Evolutionary conservation across 345 rosid species (phyloP).

Genomic region (Hirschfeldia incana): DNA sequence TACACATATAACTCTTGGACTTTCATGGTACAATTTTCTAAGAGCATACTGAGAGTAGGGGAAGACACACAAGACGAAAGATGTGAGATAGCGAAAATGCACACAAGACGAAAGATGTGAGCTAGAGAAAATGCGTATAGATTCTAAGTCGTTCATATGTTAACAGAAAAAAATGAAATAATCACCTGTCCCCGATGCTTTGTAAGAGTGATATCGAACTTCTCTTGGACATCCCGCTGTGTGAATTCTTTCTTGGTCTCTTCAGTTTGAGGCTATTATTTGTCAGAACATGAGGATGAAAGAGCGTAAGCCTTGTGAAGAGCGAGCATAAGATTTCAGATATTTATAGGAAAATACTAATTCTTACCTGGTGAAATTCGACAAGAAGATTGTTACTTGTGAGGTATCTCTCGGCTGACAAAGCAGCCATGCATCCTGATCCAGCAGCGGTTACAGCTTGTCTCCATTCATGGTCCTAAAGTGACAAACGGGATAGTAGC

Average conservation of each 20-base stretch:
- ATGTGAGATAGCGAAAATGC: slow-evolving; percentile 3
- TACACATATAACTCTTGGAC: slow-evolving; percentile 84
- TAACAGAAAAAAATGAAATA: slow-evolving; percentile 12
- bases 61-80: neutral
- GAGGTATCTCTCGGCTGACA: slow-evolving; percentile 95
- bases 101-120: slow-evolving; percentile 7
- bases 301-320: slow-evolving; percentile 27
- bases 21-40: slow-evolving; percentile 91
- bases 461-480: slow-evolving; percentile 95
- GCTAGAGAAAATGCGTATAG: neutral
- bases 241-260: slow-evolving; percentile 85
- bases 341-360: neutral
- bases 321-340: neutral
- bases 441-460: slow-evolving; percentile 98
- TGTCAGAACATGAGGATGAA: slow-evolving; percentile 12
- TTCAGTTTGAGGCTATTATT: slow-evolving; percentile 76
- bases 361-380: slow-evolving; percentile 89
- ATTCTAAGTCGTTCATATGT: neutral
- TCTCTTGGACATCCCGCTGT: slow-evolving; percentile 77
- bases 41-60: slow-evolving; percentile 68
- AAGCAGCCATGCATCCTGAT: slow-evolving; percentile 95
- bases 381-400: slow-evolving; percentile 77
- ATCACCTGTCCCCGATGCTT: slow-evolving; percentile 93
- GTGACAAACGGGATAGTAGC: slow-evolving; percentile 22
- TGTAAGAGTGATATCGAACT: slow-evolving; percentile 76